A percentile compares a stretch with the other conserved stretches of the same genome.
These are phyloP conservation scores for Cyclotella cryptica DNA, from an alignment of 108 stramenopile species.

Conservation along the genomic window DNA sequence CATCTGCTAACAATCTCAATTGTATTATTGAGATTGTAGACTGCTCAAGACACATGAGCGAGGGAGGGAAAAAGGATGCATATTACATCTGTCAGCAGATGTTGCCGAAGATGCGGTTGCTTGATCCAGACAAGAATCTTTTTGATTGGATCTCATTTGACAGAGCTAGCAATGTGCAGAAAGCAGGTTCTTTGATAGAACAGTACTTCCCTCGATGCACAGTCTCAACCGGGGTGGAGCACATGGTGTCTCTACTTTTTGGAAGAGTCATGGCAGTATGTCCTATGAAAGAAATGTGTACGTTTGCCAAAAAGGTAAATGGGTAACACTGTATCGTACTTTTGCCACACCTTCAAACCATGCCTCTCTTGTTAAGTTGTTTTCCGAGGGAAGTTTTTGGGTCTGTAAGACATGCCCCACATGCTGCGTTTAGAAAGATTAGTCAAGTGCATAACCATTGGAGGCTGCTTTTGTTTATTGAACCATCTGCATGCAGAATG, in stretches of 20 bases:
- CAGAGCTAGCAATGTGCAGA: slow-evolving; percentile 36
- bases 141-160: slow-evolving; percentile 27
- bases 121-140: slow-evolving; percentile 6
- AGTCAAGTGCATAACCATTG: too few relatives aligned
- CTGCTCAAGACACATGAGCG: slow-evolving; percentile 3
- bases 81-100: neutral
- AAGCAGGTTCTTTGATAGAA: slow-evolving; percentile 13
- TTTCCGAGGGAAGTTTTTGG: slow-evolving; percentile 13
- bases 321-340: neutral
- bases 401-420: slow-evolving; percentile 17
- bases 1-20: slow-evolving; percentile 13
- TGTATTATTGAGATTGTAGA: neutral
- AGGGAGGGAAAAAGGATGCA: slow-evolving; percentile 25
- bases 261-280: too few relatives aligned
- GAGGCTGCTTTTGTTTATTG: too few relatives aligned
- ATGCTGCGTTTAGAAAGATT: slow-evolving; percentile 15
- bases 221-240: slow-evolving; percentile 10
- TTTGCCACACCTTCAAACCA: neutral
- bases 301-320: neutral
- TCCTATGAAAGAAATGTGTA: too few relatives aligned
- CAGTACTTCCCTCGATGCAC: slow-evolving; percentile 9
- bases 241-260: slow-evolving; percentile 19
- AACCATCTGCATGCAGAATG: too few relatives aligned
- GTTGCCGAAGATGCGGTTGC: neutral
- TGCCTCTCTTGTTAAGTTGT: too few relatives aligned